Evolutionary conservation across 352 stramenopile species (phyloP), one percentile per base, ranked within the genome.

Genomic region (Phytophthora foliorum): DNA sequence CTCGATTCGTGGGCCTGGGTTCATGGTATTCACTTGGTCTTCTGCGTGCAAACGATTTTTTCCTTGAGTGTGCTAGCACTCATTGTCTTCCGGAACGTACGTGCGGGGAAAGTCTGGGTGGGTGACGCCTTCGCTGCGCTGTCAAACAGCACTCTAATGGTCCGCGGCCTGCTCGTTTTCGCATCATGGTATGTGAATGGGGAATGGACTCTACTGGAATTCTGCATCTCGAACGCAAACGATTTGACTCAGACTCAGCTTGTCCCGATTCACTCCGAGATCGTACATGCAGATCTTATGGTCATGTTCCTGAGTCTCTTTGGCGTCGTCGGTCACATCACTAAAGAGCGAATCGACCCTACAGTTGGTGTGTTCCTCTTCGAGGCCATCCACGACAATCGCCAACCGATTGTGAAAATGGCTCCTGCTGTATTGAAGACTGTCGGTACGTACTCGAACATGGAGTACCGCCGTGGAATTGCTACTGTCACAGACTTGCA

Each of bases 1-100:
- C 55, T 69, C 19, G 70, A 89, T 48, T 81, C 75, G 22, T 89
- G 80, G 78, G 69, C 73, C 6, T 89, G 78, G 80, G 75, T 86
- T 3, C 75, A 89, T 24, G 32, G 68, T 2, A 66, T 89, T 32
- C 73, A 89, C 27, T 24, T 86, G 24, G 53, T 84, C 22, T 75
- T 86, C 36, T 75, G 48, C 3, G 38, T 74, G 10, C 69, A 84
- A 50, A 75, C 68, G 0, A 52, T 82, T 14, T 65, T 77, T 2
- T 79, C 74, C 19, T 34, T 84, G 8, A 41, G 67, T n/a, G 49
- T 86, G 3, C 48, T 85, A 10, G 10, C 80, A 8, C 16, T 79
- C 8, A 70, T 85, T 16, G 57, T 77, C 2, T 70, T 66, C 31
- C 74, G 72, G 34, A 80, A 84, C 27, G 42, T 77, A 7, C 63